These are phyloP conservation scores for Microthlaspi erraticum DNA, from an alignment of 345 rosid species.

Conservation along the genomic window DNA sequence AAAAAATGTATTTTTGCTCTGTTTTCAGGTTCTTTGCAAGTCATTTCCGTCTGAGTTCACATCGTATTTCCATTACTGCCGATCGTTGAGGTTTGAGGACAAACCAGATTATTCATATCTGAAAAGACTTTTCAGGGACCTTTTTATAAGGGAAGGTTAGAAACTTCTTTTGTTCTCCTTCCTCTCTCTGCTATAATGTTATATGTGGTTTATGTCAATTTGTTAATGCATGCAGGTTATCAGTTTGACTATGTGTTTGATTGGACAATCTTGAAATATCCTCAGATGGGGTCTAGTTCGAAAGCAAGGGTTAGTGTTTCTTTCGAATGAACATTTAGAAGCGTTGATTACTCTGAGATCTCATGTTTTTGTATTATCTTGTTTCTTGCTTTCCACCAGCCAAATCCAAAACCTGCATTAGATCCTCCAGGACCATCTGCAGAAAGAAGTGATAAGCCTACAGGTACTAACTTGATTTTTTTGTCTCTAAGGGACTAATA, in stretches of 20 bases:
- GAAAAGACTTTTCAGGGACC: slow-evolving; percentile 90
- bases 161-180: neutral
- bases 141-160: slow-evolving; percentile 89
- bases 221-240: slow-evolving; percentile 61
- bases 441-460: slow-evolving; percentile 69
- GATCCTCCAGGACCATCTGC: slow-evolving; percentile 66
- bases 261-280: slow-evolving; percentile 91
- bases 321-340: neutral
- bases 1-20: no score
- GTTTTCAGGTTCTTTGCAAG: slow-evolving; percentile 80
- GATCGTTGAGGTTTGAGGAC: slow-evolving; percentile 94
- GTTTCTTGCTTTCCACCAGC: slow-evolving; percentile 40
- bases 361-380: slow-evolving; percentile 12
- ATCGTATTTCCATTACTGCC: slow-evolving; percentile 92
- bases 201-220: slow-evolving; percentile 1
- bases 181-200: slow-evolving; percentile 2
- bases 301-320: slow-evolving; percentile 64
- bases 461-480: slow-evolving; percentile 51
- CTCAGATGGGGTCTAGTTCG: slow-evolving; percentile 79
- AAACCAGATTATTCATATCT: slow-evolving; percentile 96
- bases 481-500: neutral
- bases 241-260: slow-evolving; percentile 94
- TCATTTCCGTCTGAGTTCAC: slow-evolving; percentile 87
- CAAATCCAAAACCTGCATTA: slow-evolving; percentile 57
- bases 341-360: neutral